Evolutionary conservation across 768 basidiomycete species (phyloP).

Genomic region (Trametes elegans): DNA sequence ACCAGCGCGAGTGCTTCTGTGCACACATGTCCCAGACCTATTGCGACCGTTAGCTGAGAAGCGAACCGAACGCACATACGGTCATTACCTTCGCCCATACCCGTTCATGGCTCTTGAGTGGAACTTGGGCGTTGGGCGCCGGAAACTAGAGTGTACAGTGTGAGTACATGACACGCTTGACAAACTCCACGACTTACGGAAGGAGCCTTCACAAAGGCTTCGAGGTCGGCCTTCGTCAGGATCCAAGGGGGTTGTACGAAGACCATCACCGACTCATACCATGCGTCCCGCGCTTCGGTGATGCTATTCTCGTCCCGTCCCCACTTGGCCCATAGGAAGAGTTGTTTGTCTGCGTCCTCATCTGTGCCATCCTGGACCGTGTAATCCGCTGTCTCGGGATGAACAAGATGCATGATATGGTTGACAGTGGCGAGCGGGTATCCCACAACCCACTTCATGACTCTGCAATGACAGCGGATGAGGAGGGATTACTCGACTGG

Average conservation of each 20-base stretch:
- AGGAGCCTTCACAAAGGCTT: slow-evolving; percentile 26
- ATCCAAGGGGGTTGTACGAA: slow-evolving; percentile 42
- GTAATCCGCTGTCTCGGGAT: slow-evolving; percentile 31
- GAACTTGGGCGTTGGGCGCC: not conserved
- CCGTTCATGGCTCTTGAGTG: slow-evolving; percentile 15
- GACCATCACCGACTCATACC: slow-evolving; percentile 26
- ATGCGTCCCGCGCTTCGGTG: slow-evolving; percentile 8
- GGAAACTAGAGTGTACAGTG: too few relatives aligned
- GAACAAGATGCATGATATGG: slow-evolving; percentile 36
- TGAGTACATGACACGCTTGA: too few relatives aligned
- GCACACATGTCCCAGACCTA: slow-evolving; percentile 42
- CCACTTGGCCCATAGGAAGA: slow-evolving; percentile 23
- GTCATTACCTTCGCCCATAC: slow-evolving; percentile 31
- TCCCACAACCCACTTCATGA: slow-evolving; percentile 48
- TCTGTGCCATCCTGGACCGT: slow-evolving; percentile 26
- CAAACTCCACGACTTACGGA: slow-evolving; percentile 22
- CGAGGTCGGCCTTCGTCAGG: slow-evolving; percentile 33
- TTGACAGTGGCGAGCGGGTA: slow-evolving; percentile 53
- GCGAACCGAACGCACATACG: not conserved
- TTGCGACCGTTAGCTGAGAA: not conserved
- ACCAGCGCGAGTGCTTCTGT: slow-evolving; percentile 35
- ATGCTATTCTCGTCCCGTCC: not conserved
- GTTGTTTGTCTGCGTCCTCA: slow-evolving; percentile 19
- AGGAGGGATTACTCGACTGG: not conserved
- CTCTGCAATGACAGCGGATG: slow-evolving; percentile 30